Conservation (phyloP, 257 asterid genomes). For the Echites panduratus region DNA sequence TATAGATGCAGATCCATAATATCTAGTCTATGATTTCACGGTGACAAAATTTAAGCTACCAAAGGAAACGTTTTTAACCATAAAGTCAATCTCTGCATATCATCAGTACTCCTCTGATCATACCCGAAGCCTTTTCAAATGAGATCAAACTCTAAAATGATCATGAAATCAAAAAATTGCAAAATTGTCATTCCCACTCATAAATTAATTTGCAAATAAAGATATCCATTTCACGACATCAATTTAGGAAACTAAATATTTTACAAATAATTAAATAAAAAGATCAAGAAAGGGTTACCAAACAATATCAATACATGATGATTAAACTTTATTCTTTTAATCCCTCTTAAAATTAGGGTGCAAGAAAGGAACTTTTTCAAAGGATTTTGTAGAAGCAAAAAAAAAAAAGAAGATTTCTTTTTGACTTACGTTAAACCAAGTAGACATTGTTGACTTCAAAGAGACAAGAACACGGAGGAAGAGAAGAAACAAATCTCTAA, state of each 20-base stretch:
- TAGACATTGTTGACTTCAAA: conserved; percentile 26
- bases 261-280: conserved; percentile 3
- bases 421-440: conserved; percentile 17
- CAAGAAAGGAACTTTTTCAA: neutral
- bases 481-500: conserved; percentile 29
- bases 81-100: neutral
- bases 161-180: conserved; percentile 7
- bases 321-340: neutral
- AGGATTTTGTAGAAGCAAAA: conserved; percentile 10
- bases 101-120: conserved; percentile 20
- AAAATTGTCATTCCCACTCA: conserved; percentile 15
- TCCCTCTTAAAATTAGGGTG: neutral
- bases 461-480: conserved; percentile 30
- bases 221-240: conserved; percentile 17
- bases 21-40: conserved; percentile 15
- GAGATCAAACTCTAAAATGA: conserved; percentile 35
- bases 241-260: conserved; percentile 14
- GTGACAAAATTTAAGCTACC: conserved; percentile 19
- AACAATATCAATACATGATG: neutral
- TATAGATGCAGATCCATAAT: conserved; percentile 17
- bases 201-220: neutral
- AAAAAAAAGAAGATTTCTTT: conserved; percentile 11
- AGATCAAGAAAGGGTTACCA: conserved; percentile 8
- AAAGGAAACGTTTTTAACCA: conserved; percentile 8
- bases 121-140: conserved; percentile 13